Conservation (phyloP, 352 stramenopile genomes). For the Phytophthora fragariaefolia region DNA sequence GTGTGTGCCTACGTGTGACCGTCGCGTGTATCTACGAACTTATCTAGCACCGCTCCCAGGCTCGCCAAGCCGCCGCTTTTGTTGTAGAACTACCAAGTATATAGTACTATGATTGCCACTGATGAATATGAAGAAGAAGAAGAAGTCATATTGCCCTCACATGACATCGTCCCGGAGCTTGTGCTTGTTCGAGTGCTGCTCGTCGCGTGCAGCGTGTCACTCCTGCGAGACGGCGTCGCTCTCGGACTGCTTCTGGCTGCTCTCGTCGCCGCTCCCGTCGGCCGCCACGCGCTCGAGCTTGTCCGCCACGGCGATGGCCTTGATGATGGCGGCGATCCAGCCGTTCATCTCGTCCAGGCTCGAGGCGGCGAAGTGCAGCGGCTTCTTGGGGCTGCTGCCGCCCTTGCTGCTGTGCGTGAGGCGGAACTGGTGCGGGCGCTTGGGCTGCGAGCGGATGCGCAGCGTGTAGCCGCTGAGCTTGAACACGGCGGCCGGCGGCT, state of each 20-base stretch:
- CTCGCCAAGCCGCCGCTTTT: slow-evolving; percentile 28
- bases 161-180: too few relatives aligned
- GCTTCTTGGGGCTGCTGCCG: slow-evolving; percentile 50
- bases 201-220: neutral
- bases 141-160: slow-evolving; percentile 38
- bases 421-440: slow-evolving; percentile 69
- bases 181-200: too few relatives aligned
- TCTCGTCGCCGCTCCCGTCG: slow-evolving; percentile 10
- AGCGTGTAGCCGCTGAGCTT: slow-evolving; percentile 76
- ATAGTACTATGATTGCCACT: slow-evolving; percentile 48
- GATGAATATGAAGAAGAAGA: slow-evolving; percentile 42
- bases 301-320: slow-evolving; percentile 66
- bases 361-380: slow-evolving; percentile 58
- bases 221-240: slow-evolving; percentile 7
- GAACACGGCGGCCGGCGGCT: slow-evolving; percentile 62
- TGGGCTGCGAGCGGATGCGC: slow-evolving; percentile 70
- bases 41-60: slow-evolving; percentile 25
- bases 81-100: slow-evolving; percentile 65
- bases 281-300: slow-evolving; percentile 45
- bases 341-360: slow-evolving; percentile 76
- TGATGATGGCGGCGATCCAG: slow-evolving; percentile 68
- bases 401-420: slow-evolving; percentile 49
- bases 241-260: slow-evolving; percentile 8
- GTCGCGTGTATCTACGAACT: slow-evolving; percentile 41
- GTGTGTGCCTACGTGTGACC: slow-evolving; percentile 28